Conservation (phyloP, 192 early-diverging fungal genomes). For the Umbelopsis sp. region DNA sequence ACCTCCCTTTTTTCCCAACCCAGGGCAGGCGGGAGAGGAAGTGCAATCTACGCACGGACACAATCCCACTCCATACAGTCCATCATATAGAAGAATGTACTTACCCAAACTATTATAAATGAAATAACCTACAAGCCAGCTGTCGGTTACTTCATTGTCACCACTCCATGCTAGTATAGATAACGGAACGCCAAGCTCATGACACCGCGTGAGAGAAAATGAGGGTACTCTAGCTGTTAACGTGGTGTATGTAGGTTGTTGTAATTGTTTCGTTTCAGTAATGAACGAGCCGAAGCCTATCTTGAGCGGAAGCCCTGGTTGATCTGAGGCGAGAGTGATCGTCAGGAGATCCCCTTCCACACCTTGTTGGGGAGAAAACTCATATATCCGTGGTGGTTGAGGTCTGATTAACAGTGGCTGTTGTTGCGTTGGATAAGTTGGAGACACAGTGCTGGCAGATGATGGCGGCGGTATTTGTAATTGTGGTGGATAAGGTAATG, state of each 20-base stretch:
- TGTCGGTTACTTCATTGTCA: conserved; percentile 41
- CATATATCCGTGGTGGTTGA: conserved; percentile 22
- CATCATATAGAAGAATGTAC: background rate
- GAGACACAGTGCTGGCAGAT: background rate
- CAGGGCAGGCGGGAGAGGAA: background rate
- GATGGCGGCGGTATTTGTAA: conserved; percentile 3
- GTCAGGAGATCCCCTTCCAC: conserved; percentile 17
- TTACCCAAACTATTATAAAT: conserved; percentile 29
- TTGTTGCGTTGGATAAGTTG: background rate
- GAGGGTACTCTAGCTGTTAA: conserved; percentile 39
- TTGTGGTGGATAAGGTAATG: conserved; percentile 17
- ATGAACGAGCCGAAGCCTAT: conserved; percentile 48
- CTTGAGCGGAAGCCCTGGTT: conserved; percentile 21
- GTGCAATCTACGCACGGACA: background rate
- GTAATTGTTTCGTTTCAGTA: conserved; percentile 42
- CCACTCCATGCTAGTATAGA: conserved; percentile 41
- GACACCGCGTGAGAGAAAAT: conserved; percentile 44
- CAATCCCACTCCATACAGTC: background rate
- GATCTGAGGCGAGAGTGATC: conserved; percentile 19
- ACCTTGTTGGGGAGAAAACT: conserved; percentile 21
- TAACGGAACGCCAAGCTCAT: conserved; percentile 36
- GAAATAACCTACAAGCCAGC: conserved; percentile 48
- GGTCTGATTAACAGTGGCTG: conserved; percentile 18
- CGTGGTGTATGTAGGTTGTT: conserved; percentile 41
- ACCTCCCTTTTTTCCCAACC: background rate